These are phyloP conservation scores for Podospora conica DNA, from an alignment of 495 filamentous ascomycete genomes.

Conservation along the genomic window DNA sequence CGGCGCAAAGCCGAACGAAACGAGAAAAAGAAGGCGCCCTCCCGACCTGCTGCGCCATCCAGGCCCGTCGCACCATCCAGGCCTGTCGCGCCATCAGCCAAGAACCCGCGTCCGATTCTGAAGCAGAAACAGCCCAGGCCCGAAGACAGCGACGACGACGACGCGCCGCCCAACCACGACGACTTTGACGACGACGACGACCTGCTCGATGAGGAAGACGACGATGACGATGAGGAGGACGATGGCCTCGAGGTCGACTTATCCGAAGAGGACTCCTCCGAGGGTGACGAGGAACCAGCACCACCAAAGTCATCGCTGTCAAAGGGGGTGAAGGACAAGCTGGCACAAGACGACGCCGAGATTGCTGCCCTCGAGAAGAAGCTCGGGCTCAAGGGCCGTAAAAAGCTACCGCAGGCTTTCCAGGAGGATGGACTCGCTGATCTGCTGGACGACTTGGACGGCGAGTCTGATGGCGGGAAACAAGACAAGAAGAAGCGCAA, in stretches of 20 bases:
- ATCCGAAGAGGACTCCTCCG: conserved; percentile 16
- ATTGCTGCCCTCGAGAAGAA: conserved; percentile 86
- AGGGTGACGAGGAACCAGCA: conserved; percentile 18
- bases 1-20: conserved; percentile 44
- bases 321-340: conserved; percentile 53
- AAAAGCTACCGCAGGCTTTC: conserved; percentile 64
- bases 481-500: conserved; percentile 62
- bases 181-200: conserved; percentile 27
- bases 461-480: conserved; percentile 45
- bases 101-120: conserved; percentile 13
- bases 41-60: no score
- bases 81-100: neutral
- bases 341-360: conserved; percentile 74
- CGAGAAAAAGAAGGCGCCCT: conserved; percentile 25
- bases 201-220: conserved; percentile 19
- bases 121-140: conserved; percentile 14
- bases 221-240: conserved; percentile 27
- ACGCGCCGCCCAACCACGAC: neutral
- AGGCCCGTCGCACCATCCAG: conserved; percentile 3
- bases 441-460: conserved; percentile 64
- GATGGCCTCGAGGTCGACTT: conserved; percentile 41
- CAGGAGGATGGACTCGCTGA: conserved; percentile 82
- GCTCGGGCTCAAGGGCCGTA: conserved; percentile 76
- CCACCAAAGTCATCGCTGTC: conserved; percentile 37
- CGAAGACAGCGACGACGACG: conserved; percentile 13